Evolutionary conservation across 2,329 filamentous ascomycete genomes (phyloP).

Genomic region (Xylaria sp.): DNA sequence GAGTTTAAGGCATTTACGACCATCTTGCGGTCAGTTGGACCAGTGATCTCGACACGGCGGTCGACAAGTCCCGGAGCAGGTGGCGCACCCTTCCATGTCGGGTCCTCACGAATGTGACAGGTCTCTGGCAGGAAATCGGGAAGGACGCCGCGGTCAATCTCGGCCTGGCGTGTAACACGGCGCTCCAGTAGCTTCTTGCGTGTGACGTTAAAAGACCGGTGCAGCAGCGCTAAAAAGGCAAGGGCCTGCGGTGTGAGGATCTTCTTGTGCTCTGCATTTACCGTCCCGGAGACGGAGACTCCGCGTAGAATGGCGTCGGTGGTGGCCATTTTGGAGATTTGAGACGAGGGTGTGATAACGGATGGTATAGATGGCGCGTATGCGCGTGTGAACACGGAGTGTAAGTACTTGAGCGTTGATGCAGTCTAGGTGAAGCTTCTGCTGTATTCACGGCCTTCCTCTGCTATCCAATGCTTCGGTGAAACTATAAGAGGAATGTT

Average conservation of each 20-base stretch:
- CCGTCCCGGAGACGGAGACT: slow-evolving; percentile 83
- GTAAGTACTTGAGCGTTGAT: not conserved
- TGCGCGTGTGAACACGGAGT: slow-evolving; percentile 4
- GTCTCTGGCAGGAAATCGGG: slow-evolving; percentile 97
- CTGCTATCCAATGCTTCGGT: slow-evolving; percentile 4
- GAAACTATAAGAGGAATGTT: slow-evolving; percentile 14
- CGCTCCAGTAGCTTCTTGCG: slow-evolving; percentile 91
- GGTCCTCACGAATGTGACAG: slow-evolving; percentile 91
- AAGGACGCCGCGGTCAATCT: slow-evolving; percentile 88
- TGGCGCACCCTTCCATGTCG: slow-evolving; percentile 90
- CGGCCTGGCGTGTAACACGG: slow-evolving; percentile 85
- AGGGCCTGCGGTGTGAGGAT: slow-evolving; percentile 91
- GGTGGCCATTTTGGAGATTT: slow-evolving; percentile 67
- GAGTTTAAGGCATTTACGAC: slow-evolving; percentile 97
- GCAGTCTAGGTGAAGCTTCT: slow-evolving; percentile 1
- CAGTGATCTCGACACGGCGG: slow-evolving; percentile 95
- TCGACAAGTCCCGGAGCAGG: slow-evolving; percentile 94
- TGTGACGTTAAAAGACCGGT: slow-evolving; percentile 91
- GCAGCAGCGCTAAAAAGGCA: slow-evolving; percentile 91
- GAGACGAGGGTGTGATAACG: not conserved
- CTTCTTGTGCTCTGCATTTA: slow-evolving; percentile 84
- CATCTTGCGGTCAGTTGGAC: slow-evolving; percentile 98
- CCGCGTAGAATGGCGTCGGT: slow-evolving; percentile 85
- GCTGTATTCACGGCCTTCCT: slow-evolving; percentile 4
- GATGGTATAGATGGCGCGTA: slow-evolving; percentile 14